Evolutionary conservation across 345 rosid genomes (phyloP), one percentile per base, ranked within the genome.

Genomic region (Sisymbrium altissimum): DNA sequence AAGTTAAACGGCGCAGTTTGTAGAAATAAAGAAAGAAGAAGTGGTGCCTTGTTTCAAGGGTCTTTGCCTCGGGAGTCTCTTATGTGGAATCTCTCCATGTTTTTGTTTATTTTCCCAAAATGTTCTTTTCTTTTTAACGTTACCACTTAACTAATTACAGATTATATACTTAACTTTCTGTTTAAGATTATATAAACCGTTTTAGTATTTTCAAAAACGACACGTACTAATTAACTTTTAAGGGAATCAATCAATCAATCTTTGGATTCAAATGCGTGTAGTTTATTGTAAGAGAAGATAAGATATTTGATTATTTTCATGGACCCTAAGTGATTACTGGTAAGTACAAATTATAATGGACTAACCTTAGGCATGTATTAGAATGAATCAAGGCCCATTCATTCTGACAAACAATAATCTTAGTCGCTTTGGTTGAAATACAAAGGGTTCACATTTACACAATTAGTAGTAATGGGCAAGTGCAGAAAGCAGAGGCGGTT

Each of bases 1-100:
- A 71, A 39, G 53, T 21, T 63, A 71, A 71, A 77, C 76, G 76
- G 80, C 80, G 76, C 76, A 64, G 76, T 56, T 64, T 56, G 3
- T 32, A 71, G 45, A 50, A 29, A 57, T 54, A 71, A 65, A 64
- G 55, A 71, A 71, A 77, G 15, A 43, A 36, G 52, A 60, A 68
- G 52, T 45, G 70, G 48, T 65, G 66, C 76, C 80, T 70, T 71
- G 80, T 77, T 77, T 77, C 80, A 77, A 65, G 76, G 80, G 80
- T 77, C 80, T 71, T 65, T 71, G 80, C 80, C 76, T 77, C 76
- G 80, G 70, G 80, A 77, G 76, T 57, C 76, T 77, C 55, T 39
- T 60, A 9, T 50, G 5, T 70, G 80, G 80, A 76, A 76, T 76
- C 76, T 77, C 76, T 71, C 72, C 76, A 77, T 70, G 71, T 77